Evolutionary conservation across 257 asterid genomes (phyloP).

Genomic region (Perilla frutescens): DNA sequence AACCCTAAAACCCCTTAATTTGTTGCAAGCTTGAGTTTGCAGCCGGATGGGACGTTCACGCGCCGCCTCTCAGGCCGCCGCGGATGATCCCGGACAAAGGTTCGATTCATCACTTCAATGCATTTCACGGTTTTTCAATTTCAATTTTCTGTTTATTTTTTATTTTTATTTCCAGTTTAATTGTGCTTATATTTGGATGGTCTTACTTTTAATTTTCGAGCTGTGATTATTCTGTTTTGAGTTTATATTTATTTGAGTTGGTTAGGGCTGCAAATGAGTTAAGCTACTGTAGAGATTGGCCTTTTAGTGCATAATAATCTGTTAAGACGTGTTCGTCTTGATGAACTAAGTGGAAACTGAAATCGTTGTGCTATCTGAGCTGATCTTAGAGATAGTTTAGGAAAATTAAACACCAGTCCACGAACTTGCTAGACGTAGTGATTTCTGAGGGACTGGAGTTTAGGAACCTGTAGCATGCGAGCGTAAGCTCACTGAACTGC

Average conservation of each 20-base stretch:
- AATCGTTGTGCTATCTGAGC: conserved; percentile 21
- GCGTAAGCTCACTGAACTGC: neutral
- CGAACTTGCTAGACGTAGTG: conserved; percentile 1
- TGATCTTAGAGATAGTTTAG: neutral
- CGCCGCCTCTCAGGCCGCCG: conserved; percentile 53
- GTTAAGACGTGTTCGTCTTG: conserved; percentile 15
- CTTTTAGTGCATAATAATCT: conserved; percentile 13
- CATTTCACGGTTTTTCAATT: conserved; percentile 6
- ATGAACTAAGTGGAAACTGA: conserved; percentile 28
- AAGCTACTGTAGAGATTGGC: conserved; percentile 1
- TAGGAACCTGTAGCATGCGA: neutral
- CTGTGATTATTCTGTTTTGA: conserved; percentile 21
- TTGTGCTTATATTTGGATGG: conserved; percentile 7
- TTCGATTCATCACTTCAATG: conserved; percentile 22
- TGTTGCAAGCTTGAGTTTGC: neutral
- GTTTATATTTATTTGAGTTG: conserved; percentile 26
- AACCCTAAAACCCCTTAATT: conserved; percentile 35
- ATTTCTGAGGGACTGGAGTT: neutral
- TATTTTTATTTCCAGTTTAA: neutral
- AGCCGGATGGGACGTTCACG: conserved; percentile 59
- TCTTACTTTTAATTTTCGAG: neutral
- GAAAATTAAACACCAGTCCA: conserved; percentile 2
- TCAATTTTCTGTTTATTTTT: neutral
- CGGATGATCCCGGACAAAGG: conserved; percentile 60
- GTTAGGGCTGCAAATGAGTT: conserved; percentile 32